Evolutionary conservation across 768 basidiomycete genomes (phyloP), one percentile per base, ranked within the genome.

Genomic region (Mycena leptocephala): DNA sequence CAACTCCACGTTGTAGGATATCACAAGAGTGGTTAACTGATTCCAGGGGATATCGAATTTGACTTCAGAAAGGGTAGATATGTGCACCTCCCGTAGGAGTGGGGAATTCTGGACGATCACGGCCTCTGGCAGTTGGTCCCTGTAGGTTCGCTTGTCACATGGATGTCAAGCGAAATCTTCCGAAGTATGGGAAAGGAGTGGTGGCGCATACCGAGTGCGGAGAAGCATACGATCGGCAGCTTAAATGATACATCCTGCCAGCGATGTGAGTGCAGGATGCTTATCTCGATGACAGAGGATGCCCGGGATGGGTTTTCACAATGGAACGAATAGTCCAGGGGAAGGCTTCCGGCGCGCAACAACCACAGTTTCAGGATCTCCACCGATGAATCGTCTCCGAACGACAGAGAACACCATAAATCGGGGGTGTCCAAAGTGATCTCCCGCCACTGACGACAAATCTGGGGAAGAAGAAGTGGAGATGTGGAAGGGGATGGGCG

Each of bases 241-340:
- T n/a, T n/a, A 37, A 66, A 53, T n/a, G 43, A 66, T 13, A 66
- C 35, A 37, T 66, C 46, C 48, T 66, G 30, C 65, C 65, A 66
- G 18, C 35, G 26, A n/a, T 33, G 48, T 5, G 46, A 22, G 48
- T 66, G 32, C 3, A 24, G 30, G 2, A 66, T 1, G 48, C 16
- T n/a, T 3, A 16, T 35, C 20, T 66, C 48, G 22, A 66, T 33
- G 22, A 51, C 3, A 43, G 46, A n/a, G 48, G 1, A 32, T 66
- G 43, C 65, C 32, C 48, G n/a, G 20, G 65, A 32, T 1, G 48
- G 2, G 11, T 13, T 9, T n/a, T 53, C 2, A 20, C 5, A 48
- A 8, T 35, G 5, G 32, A 66, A 20, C 5, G 43, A 35, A 24
- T 35, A 66, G 14, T 66, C 8, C 65, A 66, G 24, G 1, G 65